Base-by-base conservation (phyloP, 1,284 basidiomycete species). In the Ceratobasidium theobromae region DNA sequence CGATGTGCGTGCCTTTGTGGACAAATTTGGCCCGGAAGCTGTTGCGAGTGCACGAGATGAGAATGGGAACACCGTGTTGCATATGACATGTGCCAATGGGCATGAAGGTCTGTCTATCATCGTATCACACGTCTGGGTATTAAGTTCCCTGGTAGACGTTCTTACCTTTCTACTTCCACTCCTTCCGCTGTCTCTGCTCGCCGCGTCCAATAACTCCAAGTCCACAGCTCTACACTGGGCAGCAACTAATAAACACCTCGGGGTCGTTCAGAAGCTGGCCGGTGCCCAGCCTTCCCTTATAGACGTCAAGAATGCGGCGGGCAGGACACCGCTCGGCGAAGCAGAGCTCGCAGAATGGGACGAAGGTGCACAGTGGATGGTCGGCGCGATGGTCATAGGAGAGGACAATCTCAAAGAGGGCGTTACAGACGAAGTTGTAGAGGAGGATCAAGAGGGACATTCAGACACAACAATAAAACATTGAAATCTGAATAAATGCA, bases 211-310 rank as follows among this genome's bases (percentile, higher is more conserved):
- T 73, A 76, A 76, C 46, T 81, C 89, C 1, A 82, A 85, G 67
- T 93, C 91, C 14, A 94, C 91, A 1, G 81, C 93, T 4, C 77
- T 95, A 9, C 93, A 95, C 74, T 95, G 93, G 93, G 93, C 93
- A 0, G 85, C 89, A 1, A 75, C 93, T 43, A 95, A 95, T 76
- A 80, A 83, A 14, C 92, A 95, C 70, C 81, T 95, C 4, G 72
- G 76, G 8, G 76, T 86, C 57, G 84, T 93, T 12, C 75, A 79
- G 64, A 80, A 80, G 70, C 77, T 82, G 0, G 72, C 49, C 21
- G 86, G 86, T 0, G 83, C 85, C 0, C 88, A 89, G 0, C 73
- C 81, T 1, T 79, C 81, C 71, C 75, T 91, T 58, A 88, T 93
- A 66, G 88, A 91, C 71, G 80, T 86, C 53, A 88, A 86, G 75